These are phyloP conservation scores for Uromyces viciae-fabae DNA, from an alignment of 1,284 basidiomycete genomes.

Conservation along the genomic window DNA sequence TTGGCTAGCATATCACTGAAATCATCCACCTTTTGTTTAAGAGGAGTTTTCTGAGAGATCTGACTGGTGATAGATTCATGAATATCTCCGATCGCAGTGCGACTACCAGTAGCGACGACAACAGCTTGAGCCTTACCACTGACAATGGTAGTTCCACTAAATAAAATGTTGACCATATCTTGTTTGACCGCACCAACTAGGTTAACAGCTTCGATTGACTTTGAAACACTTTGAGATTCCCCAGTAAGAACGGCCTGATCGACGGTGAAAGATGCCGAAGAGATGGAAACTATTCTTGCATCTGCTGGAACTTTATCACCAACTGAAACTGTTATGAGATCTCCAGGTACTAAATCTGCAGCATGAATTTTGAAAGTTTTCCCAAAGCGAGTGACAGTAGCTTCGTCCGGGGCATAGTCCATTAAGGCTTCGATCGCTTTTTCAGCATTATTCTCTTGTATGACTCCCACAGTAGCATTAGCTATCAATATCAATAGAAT, in stretches of 20 bases:
- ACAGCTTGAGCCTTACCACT: conserved; percentile 79
- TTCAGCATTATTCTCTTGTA: conserved; percentile 91
- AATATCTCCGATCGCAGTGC: conserved; percentile 88
- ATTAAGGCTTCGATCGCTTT: conserved; percentile 92
- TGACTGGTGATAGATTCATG: conserved; percentile 86
- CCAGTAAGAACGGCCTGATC: conserved; percentile 94
- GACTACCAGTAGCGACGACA: conserved; percentile 76
- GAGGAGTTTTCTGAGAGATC: conserved; percentile 84
- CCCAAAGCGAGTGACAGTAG: conserved; percentile 76
- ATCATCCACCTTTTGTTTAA: conserved; percentile 92
- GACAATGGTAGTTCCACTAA: conserved; percentile 88
- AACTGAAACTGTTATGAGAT: conserved; percentile 80
- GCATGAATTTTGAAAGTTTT: conserved; percentile 72
- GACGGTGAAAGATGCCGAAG: conserved; percentile 82
- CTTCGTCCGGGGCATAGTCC: conserved; percentile 91
- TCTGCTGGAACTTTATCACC: conserved; percentile 94
- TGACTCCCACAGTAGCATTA: conserved; percentile 87
- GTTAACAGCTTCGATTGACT: conserved; percentile 65
- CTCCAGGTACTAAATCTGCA: conserved; percentile 83
- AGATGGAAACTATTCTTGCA: conserved; percentile 78
- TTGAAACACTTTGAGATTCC: conserved; percentile 81
- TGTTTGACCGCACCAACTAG: conserved; percentile 82
- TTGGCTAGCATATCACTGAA: conserved; percentile 94
- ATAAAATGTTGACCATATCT: conserved; percentile 91
- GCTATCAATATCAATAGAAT: conserved; percentile 89